Evolutionary conservation across 352 stramenopile species (phyloP), one percentile per base, ranked within the genome.

Genomic region (Pythium insidiosum): DNA sequence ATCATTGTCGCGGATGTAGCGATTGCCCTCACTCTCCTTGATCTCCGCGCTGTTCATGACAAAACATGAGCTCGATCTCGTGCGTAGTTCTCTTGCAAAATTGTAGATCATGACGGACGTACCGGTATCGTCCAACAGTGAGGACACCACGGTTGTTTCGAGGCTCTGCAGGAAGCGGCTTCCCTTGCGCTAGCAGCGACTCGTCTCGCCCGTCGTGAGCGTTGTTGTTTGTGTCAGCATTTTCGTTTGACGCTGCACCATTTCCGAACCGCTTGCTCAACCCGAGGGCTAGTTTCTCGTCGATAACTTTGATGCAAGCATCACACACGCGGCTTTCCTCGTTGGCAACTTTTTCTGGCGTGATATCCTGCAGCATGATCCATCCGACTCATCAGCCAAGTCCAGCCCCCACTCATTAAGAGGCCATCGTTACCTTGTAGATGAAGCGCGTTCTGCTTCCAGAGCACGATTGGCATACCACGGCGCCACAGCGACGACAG

Each of bases 1-100:
- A 47, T 93, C 80, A 16, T 71, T 84, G 60, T 93, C 80, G 31
- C 80, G 75, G 36, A 93, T 93, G 73, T 90, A 93, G 22, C 80
- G 73, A 43, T 93, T 93, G 50, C 80, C 80, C 62, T 93, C 80
- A 43, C 77, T 90, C 47, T 93, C 80, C 39, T 89, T 93, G 68
- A 93, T 93, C 49, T 93, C 80, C 28, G 80, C 80, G 46, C 80
- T 93, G 34, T 39, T 15, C 28, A 33, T 33, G 28, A 9, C n/a
- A n/a, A n/a, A n/a, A n/a, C n/a, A n/a, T n/a, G n/a, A n/a, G n/a
- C n/a, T n/a, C n/a, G n/a, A n/a, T n/a, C n/a, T n/a, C n/a, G n/a
- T n/a, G n/a, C n/a, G n/a, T n/a, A n/a, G n/a, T n/a, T n/a, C n/a
- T n/a, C n/a, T n/a, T n/a, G n/a, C n/a, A n/a, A n/a, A n/a, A n/a